Conservation (phyloP, 1,284 basidiomycete genomes). For the Cryptococcus sp. region DNA sequence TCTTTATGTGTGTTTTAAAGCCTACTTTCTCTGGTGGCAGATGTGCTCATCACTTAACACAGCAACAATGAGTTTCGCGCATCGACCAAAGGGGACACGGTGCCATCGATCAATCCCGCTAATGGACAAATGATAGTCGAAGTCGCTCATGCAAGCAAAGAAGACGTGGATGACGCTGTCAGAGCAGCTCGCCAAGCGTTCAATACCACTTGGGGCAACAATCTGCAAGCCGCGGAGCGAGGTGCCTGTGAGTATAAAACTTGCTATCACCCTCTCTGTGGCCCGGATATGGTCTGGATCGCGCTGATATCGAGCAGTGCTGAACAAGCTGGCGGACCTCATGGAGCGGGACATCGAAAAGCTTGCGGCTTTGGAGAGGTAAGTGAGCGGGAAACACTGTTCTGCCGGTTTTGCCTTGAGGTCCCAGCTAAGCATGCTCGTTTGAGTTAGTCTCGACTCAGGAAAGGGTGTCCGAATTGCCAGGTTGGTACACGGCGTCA, state of each 20-base stretch:
- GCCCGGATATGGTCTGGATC: not conserved
- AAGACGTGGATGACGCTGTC: slow-evolving; percentile 81
- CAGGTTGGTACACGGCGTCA: slow-evolving; percentile 51
- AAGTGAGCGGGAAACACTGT: slow-evolving; percentile 60
- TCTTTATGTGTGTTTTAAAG: slow-evolving; percentile 3
- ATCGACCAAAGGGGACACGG: slow-evolving; percentile 30
- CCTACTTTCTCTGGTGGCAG: slow-evolving; percentile 56
- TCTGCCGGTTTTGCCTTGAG: not conserved
- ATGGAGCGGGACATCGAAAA: slow-evolving; percentile 75
- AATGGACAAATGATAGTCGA: slow-evolving; percentile 55
- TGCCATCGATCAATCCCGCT: slow-evolving; percentile 55
- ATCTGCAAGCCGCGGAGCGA: slow-evolving; percentile 77
- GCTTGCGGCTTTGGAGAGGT: slow-evolving; percentile 71
- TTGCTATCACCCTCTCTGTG: not conserved
- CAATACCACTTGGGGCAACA: slow-evolving; percentile 86
- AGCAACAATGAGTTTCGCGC: slow-evolving; percentile 44
- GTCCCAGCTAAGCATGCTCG: too few relatives aligned
- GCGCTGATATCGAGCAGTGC: slow-evolving; percentile 47
- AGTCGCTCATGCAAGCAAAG: slow-evolving; percentile 36
- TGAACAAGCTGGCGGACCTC: slow-evolving; percentile 86
- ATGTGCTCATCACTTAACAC: slow-evolving; percentile 9
- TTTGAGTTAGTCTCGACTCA: slow-evolving; percentile 62
- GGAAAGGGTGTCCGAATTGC: slow-evolving; percentile 81
- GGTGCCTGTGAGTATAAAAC: slow-evolving; percentile 55
- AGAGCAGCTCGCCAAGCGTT: slow-evolving; percentile 77